phyloP scores from a whole-genome alignment of 148 eudicot species.

The Heliamphora exappendiculata region DNA sequence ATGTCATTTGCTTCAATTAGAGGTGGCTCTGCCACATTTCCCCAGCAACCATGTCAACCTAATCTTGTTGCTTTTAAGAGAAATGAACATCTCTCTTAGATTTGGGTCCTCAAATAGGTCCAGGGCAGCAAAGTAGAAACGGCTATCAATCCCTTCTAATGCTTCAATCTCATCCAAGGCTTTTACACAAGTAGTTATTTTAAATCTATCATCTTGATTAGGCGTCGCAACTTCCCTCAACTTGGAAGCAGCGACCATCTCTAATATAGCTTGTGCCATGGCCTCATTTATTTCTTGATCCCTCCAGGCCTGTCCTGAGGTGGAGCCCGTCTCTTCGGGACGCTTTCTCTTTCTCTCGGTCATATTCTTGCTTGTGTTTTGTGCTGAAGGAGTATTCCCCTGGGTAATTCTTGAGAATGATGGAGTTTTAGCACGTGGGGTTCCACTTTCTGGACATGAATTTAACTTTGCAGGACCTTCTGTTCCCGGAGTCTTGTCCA shows the following conservation, averaged over 20 bases:
- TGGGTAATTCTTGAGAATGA: constrained; percentile 23
- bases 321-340: constrained; percentile 26
- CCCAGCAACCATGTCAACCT: constrained; percentile 54
- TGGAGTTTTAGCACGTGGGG: constrained; percentile 27
- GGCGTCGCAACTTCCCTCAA: constrained; percentile 14
- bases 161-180: constrained; percentile 54
- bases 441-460: constrained; percentile 25
- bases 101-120: constrained; percentile 60
- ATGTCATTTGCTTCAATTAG: constrained; percentile 13
- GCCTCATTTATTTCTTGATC: constrained; percentile 33
- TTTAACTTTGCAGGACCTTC: constrained; percentile 12
- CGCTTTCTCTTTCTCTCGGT: constrained; percentile 53
- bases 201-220: constrained; percentile 27
- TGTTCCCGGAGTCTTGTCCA: constrained; percentile 28
- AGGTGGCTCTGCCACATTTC: constrained; percentile 30
- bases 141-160: constrained; percentile 34
- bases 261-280: constrained; percentile 56
- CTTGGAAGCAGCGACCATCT: constrained; percentile 54
- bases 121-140: constrained; percentile 48
- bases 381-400: constrained; percentile 23
- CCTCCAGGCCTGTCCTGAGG: constrained; percentile 18
- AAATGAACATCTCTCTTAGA: constrained; percentile 50
- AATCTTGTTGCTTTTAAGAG: constrained; percentile 34
- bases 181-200: constrained; percentile 48
- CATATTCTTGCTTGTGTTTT: constrained; percentile 22